Base-by-base conservation (phyloP, 2,329 filamentous ascomycete genomes). In the Geosmithia putterillii region DNA sequence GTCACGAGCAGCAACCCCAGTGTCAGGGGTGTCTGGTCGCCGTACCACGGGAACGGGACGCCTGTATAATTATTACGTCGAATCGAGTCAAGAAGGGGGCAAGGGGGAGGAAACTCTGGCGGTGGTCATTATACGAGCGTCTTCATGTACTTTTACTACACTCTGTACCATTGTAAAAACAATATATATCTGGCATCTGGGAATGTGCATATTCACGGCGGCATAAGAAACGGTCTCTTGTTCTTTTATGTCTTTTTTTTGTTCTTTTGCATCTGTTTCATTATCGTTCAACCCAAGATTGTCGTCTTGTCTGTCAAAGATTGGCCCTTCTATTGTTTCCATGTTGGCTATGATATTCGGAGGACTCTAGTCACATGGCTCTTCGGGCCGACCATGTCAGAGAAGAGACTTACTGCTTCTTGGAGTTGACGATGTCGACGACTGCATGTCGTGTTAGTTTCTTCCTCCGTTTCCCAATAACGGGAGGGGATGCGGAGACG, bases 21-120 rank as follows among this genome's bases (percentile, higher is more conserved):
- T 64, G 79, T 84, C 42, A 73, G 80, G 68, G 80, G 80, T 51
- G 65, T 84, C 47, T 84, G 80, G 79, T 80, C 75, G 60, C 80
- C 80, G 40, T 83, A 81, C 58, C 80, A 84, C 58, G 76, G 78
- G 49, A 67, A 68, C 44, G 73, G 73, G 22, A 66, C 72, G 64
- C 53, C 59, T 48, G 73, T 79, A 50, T 78, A 65, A 60, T 40
- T 18, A 20, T 20, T 22, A 28, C 42, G 42, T 34, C 14, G 19
- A n/a, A 17, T 25, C 14, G 25, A 39, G 28, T 37, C 28, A 14
- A 12, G 10, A 32, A 32, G 15, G 28, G 10, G 28, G 28, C 28
- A 25, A 10, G 21, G 18, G 15, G 3, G 23, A 25, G 23, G 23
- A 25, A 10, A 25, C 28, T 32, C 10, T 32, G 6, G 28, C 4